Evolutionary conservation across 1,284 basidiomycete species (phyloP).

Genomic region (Boletus semigastroideus): DNA sequence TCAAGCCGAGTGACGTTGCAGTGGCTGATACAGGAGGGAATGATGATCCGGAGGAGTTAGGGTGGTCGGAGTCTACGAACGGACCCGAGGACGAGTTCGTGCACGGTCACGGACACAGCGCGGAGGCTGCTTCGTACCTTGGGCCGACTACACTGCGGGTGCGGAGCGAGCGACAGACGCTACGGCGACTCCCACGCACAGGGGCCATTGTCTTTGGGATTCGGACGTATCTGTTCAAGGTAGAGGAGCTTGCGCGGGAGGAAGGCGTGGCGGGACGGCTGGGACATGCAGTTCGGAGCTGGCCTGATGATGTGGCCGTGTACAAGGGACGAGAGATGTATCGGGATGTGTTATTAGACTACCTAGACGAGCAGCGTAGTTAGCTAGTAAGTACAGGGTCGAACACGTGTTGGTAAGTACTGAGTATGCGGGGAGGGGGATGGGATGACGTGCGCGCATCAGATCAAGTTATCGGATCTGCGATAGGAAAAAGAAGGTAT

Average conservation of each 20-base stretch:
- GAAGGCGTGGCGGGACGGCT: slow-evolving; percentile 65
- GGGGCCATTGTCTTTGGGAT: slow-evolving; percentile 76
- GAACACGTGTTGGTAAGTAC: too few relatives aligned
- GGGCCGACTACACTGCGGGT: slow-evolving; percentile 52
- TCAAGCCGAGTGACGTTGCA: slow-evolving; percentile 29
- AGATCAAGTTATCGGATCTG: slow-evolving; percentile 36
- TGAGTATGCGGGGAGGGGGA: not conserved
- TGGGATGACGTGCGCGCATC: slow-evolving; percentile 35
- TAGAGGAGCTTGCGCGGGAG: slow-evolving; percentile 58
- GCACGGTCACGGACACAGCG: slow-evolving; percentile 36
- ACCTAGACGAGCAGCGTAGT: slow-evolving; percentile 38
- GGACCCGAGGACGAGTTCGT: slow-evolving; percentile 60
- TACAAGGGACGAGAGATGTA: slow-evolving; percentile 64
- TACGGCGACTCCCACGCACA: slow-evolving; percentile 63
- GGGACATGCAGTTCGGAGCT: slow-evolving; percentile 65
- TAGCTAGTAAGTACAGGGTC: too few relatives aligned
- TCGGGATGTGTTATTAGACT: slow-evolving; percentile 42
- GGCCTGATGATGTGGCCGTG: slow-evolving; percentile 60
- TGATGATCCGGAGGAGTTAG: slow-evolving; percentile 62
- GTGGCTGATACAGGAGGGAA: slow-evolving; percentile 15
- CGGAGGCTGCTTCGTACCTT: slow-evolving; percentile 24
- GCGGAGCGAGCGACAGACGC: slow-evolving; percentile 70
- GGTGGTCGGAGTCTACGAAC: slow-evolving; percentile 65
- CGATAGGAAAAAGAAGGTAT: slow-evolving; percentile 29
- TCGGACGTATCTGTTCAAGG: slow-evolving; percentile 63